phyloP scores from a whole-genome alignment of 129 eudicot species.

The Scalesia atractyloides region DNA sequence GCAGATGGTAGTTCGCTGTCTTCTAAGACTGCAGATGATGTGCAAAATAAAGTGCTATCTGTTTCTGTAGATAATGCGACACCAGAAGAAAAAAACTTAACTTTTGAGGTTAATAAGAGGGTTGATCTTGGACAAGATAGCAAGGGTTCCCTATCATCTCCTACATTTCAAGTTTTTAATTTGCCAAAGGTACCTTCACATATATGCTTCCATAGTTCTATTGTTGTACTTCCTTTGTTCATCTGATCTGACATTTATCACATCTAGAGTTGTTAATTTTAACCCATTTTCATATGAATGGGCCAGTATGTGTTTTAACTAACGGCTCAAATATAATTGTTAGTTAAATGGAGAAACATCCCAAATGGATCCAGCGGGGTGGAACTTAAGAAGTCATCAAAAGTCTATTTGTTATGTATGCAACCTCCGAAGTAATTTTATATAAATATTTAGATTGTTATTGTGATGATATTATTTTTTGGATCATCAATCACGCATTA shows the following conservation, averaged over 20 bases:
- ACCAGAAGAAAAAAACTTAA: conserved; percentile 53
- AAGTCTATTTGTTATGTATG: not conserved
- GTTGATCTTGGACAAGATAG: conserved; percentile 48
- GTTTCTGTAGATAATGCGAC: conserved; percentile 29
- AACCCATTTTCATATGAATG: not conserved
- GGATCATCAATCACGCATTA: not conserved
- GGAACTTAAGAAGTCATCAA: not conserved
- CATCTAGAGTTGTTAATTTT: conserved; percentile 1
- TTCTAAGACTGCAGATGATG: conserved; percentile 21
- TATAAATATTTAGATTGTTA: not conserved
- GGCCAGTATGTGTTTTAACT: not conserved
- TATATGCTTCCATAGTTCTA: conserved; percentile 14
- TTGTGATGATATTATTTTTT: not conserved
- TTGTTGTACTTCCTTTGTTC: conserved; percentile 22
- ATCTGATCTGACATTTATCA: conserved; percentile 4
- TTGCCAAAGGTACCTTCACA: conserved; percentile 27
- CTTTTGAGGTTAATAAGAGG: conserved; percentile 55
- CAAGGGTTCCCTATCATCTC: conserved; percentile 43
- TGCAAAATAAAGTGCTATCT: conserved; percentile 19
- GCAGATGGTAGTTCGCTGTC: conserved; percentile 23
- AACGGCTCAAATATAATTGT: not conserved
- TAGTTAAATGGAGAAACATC: not conserved
- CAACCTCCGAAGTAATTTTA: not conserved
- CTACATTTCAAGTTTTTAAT: conserved; percentile 38
- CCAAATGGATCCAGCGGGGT: not conserved